Conservation (phyloP, 176 grass and related monocot species). For the Avena eriantha region DNA sequence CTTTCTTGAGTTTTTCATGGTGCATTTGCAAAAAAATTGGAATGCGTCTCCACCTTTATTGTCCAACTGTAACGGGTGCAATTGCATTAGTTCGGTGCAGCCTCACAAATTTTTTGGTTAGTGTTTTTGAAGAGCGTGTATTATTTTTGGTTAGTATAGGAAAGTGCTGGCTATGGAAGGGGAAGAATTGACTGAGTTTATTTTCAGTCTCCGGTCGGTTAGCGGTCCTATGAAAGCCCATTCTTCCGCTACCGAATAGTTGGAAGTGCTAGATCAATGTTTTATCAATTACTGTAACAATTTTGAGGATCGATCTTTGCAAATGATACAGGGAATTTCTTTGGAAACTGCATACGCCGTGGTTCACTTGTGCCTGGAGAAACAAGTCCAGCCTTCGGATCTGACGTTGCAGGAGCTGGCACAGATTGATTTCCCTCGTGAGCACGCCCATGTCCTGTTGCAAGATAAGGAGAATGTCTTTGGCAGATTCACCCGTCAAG, state of each 20-base stretch:
- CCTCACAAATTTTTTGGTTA: neutral
- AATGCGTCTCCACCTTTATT: neutral
- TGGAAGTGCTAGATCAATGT: neutral
- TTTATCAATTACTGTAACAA: neutral
- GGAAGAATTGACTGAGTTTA: neutral
- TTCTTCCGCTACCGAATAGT: neutral
- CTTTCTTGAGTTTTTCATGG: neutral
- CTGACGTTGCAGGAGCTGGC: neutral
- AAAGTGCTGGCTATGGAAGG: neutral
- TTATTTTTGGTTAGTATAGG: neutral
- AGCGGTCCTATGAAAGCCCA: neutral
- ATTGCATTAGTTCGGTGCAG: neutral
- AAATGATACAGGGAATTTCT: constrained; percentile 10
- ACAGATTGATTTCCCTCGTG: neutral
- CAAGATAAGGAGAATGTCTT: neutral
- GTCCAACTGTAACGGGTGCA: neutral
- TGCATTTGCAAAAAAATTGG: neutral
- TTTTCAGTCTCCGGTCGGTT: neutral
- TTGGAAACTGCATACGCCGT: constrained; percentile 13
- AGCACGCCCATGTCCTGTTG: neutral
- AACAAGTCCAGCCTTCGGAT: constrained; percentile 16
- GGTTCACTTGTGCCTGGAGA: constrained; percentile 27
- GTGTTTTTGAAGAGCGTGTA: no score
- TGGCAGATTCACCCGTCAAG: neutral
- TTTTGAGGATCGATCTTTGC: neutral